Conservation (phyloP, 371 early-diverging fungal species). For the Lichtheimia corymbifera region DNA sequence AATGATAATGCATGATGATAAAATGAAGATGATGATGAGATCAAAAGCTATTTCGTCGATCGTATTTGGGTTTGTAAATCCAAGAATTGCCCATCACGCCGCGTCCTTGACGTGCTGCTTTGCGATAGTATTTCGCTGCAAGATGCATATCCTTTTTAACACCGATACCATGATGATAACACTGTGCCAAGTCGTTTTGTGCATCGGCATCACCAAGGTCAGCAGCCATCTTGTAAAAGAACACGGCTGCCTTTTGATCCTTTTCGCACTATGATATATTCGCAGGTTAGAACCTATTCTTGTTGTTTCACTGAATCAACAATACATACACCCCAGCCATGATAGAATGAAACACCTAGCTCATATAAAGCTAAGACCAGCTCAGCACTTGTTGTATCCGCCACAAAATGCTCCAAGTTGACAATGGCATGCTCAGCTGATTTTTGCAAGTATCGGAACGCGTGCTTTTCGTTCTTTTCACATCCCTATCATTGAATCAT, state of each 20-base stretch:
- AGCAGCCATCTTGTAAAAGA: slow-evolving; percentile 88
- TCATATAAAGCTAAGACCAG: slow-evolving; percentile 85
- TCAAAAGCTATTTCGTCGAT: not conserved
- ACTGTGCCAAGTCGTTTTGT: slow-evolving; percentile 81
- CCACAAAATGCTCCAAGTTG: slow-evolving; percentile 46
- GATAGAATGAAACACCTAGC: slow-evolving; percentile 77
- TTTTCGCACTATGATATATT: slow-evolving; percentile 55
- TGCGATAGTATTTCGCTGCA: slow-evolving; percentile 85
- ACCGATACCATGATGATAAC: slow-evolving; percentile 79
- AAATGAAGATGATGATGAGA: not conserved
- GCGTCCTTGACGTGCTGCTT: slow-evolving; percentile 81
- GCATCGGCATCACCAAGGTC: slow-evolving; percentile 90
- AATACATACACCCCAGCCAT: slow-evolving; percentile 86
- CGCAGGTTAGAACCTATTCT: not conserved
- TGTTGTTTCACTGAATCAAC: not conserved
- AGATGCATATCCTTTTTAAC: slow-evolving; percentile 78
- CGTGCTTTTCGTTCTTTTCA: slow-evolving; percentile 58
- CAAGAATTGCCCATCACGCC: slow-evolving; percentile 90
- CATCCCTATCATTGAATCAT: slow-evolving; percentile 51
- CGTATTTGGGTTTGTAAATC: slow-evolving; percentile 90
- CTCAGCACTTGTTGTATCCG: slow-evolving; percentile 33
- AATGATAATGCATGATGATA: not conserved
- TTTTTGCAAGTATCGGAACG: slow-evolving; percentile 75
- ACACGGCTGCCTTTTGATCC: slow-evolving; percentile 76
- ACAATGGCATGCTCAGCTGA: slow-evolving; percentile 77